Percentiles rank a stretch among this genome's conserved stretches.
Conservation (phyloP, 2,329 filamentous ascomycete species). For the Dactylellina leptospora region DNA sequence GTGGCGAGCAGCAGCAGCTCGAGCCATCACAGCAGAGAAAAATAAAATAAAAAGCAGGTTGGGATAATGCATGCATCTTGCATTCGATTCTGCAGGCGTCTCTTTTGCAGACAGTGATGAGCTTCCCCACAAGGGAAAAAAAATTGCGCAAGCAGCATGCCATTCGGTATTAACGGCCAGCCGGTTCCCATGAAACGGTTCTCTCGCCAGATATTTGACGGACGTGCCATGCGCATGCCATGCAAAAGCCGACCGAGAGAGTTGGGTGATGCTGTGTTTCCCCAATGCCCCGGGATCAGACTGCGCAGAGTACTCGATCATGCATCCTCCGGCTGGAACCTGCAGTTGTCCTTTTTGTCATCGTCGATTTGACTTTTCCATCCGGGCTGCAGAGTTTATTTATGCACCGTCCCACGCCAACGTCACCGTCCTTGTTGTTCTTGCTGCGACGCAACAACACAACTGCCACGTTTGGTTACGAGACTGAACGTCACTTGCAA, state of each 20-base stretch:
- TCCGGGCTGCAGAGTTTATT: not conserved
- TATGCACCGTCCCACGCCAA: constrained; percentile 18
- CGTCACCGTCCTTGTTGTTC: too few relatives aligned
- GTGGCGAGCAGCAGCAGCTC: not conserved
- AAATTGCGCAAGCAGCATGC: constrained; percentile 34
- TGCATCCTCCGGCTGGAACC: constrained; percentile 9
- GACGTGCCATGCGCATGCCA: not conserved
- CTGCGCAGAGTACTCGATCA: not conserved
- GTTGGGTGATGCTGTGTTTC: constrained; percentile 1
- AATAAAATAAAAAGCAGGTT: too few relatives aligned
- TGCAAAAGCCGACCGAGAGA: not conserved
- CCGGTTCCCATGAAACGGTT: constrained; percentile 14
- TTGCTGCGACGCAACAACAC: too few relatives aligned
- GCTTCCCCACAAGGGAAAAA: constrained; percentile 17
- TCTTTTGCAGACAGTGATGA: not conserved
- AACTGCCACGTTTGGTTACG: too few relatives aligned
- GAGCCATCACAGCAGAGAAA: not conserved
- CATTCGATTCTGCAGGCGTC: constrained; percentile 28
- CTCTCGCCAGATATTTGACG: not conserved
- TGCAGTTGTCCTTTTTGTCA: constrained; percentile 30
- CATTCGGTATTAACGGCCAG: constrained; percentile 12
- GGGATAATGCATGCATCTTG: constrained; percentile 49
- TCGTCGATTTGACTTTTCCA: not conserved
- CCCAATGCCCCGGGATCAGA: not conserved
- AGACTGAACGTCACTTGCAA: constrained; percentile 48